phyloP scores from a whole-genome alignment of 2,329 filamentous ascomycete species.

The Penicillium decumbens region DNA sequence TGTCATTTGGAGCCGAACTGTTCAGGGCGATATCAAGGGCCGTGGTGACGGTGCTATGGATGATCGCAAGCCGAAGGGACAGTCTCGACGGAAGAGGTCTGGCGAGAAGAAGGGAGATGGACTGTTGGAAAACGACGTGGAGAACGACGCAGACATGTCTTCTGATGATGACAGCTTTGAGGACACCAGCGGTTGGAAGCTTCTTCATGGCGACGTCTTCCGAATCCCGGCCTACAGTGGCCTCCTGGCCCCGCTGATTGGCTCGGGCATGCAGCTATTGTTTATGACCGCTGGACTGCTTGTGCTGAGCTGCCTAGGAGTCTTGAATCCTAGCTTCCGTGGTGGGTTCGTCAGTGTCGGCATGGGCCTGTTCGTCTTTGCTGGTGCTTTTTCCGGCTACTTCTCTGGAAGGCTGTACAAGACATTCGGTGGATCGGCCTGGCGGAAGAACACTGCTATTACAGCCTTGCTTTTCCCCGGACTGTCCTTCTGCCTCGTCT shows the following conservation, averaged over 20 bases:
- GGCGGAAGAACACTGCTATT: slow-evolving; percentile 69
- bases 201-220: slow-evolving; percentile 85
- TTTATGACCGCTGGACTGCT: slow-evolving; percentile 74
- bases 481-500: slow-evolving; percentile 67
- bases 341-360: slow-evolving; percentile 84
- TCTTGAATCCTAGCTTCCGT: slow-evolving; percentile 83
- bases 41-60: slow-evolving; percentile 64
- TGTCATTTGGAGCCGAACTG: slow-evolving; percentile 74
- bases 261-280: slow-evolving; percentile 79
- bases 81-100: slow-evolving; percentile 32
- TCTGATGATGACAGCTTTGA: slow-evolving; percentile 71
- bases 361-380: slow-evolving; percentile 75
- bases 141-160: slow-evolving; percentile 53
- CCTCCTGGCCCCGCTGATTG: slow-evolving; percentile 72
- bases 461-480: slow-evolving; percentile 77
- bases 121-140: slow-evolving; percentile 55
- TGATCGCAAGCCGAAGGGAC: slow-evolving; percentile 57
- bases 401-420: slow-evolving; percentile 79
- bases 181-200: slow-evolving; percentile 81
- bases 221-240: slow-evolving; percentile 65
- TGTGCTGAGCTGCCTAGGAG: slow-evolving; percentile 66
- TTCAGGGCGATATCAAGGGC: slow-evolving; percentile 71
- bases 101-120: slow-evolving; percentile 53
- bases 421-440: slow-evolving; percentile 72
- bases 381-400: slow-evolving; percentile 79